These are phyloP conservation scores for Cicer judaicum DNA, from an alignment of 306 rosid species.

Conservation along the genomic window DNA sequence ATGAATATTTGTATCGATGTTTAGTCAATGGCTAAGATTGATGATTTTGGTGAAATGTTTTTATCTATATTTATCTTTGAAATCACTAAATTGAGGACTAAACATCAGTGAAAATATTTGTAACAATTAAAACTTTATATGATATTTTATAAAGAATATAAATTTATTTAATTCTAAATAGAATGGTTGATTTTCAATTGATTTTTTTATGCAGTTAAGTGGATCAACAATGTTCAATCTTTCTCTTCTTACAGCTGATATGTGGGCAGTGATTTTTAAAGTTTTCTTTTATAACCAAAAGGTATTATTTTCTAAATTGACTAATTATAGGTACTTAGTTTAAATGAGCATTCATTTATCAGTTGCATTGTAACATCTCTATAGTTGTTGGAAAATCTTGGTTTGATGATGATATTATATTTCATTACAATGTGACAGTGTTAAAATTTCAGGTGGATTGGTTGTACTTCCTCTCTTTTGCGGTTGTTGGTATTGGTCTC, in stretches of 20 bases:
- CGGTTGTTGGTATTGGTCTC: slow-evolving; percentile 56
- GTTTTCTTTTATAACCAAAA: slow-evolving; percentile 40
- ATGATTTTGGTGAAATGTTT: neutral
- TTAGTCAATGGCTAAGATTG: neutral
- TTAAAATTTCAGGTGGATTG: slow-evolving; percentile 60
- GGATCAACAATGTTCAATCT: slow-evolving; percentile 53
- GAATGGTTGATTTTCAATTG: neutral
- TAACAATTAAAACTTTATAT: neutral
- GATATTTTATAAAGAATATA: neutral
- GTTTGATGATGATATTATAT: neutral
- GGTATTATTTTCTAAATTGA: slow-evolving; percentile 40
- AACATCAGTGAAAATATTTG: too few relatives aligned
- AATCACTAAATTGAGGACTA: neutral
- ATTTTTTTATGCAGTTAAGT: slow-evolving; percentile 38
- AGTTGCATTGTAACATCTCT: neutral
- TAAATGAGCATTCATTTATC: neutral
- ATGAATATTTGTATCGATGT: neutral
- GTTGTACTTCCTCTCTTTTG: slow-evolving; percentile 66
- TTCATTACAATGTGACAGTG: slow-evolving; percentile 22
- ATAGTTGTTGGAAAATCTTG: neutral
- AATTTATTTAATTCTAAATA: neutral
- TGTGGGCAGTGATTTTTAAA: slow-evolving; percentile 51
- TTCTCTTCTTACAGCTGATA: slow-evolving; percentile 46
- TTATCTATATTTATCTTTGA: neutral
- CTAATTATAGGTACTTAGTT: neutral